Percentiles rank a stretch among this genome's conserved stretches.
These are phyloP conservation scores for Pseudoturritis turrita DNA, from an alignment of 345 rosid species.

Conservation along the genomic window DNA sequence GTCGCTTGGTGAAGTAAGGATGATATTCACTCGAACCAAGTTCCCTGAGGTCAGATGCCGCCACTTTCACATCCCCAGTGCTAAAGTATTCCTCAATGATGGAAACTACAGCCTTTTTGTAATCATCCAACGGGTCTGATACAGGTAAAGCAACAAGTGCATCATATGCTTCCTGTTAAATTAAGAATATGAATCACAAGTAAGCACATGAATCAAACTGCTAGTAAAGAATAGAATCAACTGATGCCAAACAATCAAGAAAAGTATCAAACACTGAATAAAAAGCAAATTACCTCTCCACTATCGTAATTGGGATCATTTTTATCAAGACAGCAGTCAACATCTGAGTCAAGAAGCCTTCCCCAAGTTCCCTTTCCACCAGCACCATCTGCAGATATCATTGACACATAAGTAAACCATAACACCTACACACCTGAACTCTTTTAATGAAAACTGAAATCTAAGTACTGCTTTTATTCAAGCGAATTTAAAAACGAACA, in stretches of 20 bases:
- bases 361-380: conserved; percentile 99
- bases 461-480: not conserved
- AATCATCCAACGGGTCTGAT: conserved; percentile 89
- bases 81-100: conserved; percentile 86
- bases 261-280: not conserved
- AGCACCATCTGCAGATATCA: conserved; percentile 64
- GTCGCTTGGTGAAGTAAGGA: conserved; percentile 87
- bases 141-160: conserved; percentile 75
- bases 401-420: not conserved
- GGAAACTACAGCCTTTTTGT: conserved; percentile 84
- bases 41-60: conserved; percentile 94
- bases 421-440: not conserved
- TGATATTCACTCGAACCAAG: conserved; percentile 88
- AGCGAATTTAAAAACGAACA: not conserved
- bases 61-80: conserved; percentile 84
- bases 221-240: not conserved
- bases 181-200: not conserved
- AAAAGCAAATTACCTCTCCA: conserved; percentile 69
- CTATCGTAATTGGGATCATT: conserved; percentile 99
- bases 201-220: not conserved
- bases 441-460: not conserved
- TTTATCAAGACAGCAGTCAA: conserved; percentile 60
- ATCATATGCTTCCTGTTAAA: conserved; percentile 75
- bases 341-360: conserved; percentile 82
- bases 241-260: not conserved